phyloP scores from a whole-genome alignment of 1,284 basidiomycete species.

The Sanghuangporus baumii region DNA sequence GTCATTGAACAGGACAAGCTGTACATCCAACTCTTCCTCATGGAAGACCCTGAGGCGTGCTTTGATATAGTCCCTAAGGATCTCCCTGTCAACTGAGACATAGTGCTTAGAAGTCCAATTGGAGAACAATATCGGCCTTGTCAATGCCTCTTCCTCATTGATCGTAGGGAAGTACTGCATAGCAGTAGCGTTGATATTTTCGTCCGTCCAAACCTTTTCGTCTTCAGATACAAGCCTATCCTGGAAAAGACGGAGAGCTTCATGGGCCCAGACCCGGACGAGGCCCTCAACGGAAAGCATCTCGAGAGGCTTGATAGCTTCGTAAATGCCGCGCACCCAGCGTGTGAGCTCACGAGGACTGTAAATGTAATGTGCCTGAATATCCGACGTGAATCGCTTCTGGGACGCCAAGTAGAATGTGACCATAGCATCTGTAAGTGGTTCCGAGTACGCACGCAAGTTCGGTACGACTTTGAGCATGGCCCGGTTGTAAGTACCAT shows the following conservation, averaged over 20 bases:
- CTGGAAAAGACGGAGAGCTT: slow-evolving; percentile 95
- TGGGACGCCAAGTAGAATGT: slow-evolving; percentile 93
- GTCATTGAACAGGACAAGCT: slow-evolving; percentile 98
- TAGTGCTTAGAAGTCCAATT: slow-evolving; percentile 99
- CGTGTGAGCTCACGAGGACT: slow-evolving; percentile 97
- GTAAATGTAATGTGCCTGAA: slow-evolving; percentile 99
- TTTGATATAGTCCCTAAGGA: slow-evolving; percentile 93
- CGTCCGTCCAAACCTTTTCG: slow-evolving; percentile 94
- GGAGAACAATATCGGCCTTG: slow-evolving; percentile 91
- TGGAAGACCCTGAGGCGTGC: slow-evolving; percentile 94
- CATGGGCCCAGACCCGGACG: slow-evolving; percentile 97
- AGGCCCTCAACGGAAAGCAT: slow-evolving; percentile 89
- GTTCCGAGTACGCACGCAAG: slow-evolving; percentile 88
- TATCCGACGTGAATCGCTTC: slow-evolving; percentile 89
- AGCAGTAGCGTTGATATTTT: slow-evolving; percentile 82
- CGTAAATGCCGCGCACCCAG: slow-evolving; percentile 97
- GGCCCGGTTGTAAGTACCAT: slow-evolving; percentile 97
- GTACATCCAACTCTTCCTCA: slow-evolving; percentile 97
- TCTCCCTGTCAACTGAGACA: slow-evolving; percentile 89
- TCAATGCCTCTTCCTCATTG: slow-evolving; percentile 76
- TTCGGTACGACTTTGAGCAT: slow-evolving; percentile 94
- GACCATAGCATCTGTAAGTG: slow-evolving; percentile 98
- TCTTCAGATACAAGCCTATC: slow-evolving; percentile 92
- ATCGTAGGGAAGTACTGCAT: slow-evolving; percentile 91
- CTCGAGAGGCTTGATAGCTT: slow-evolving; percentile 92